Percentiles rank a stretch among this genome's conserved stretches.
Conservation (phyloP, 106 monocot species). For the Posidonia australis region DNA sequence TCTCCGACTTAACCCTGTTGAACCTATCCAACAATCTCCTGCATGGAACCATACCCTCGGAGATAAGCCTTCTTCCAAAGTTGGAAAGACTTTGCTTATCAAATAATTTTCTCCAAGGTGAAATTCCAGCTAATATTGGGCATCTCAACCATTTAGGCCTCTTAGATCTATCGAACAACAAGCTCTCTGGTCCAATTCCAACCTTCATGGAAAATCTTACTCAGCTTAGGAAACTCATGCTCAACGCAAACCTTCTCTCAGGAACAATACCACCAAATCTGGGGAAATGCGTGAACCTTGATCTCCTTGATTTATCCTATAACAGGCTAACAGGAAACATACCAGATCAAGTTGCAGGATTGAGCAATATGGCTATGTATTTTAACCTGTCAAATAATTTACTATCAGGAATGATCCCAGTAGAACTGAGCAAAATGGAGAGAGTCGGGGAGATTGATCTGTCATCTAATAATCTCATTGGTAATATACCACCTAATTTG, state of each 20-base stretch:
- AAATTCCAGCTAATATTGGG: conserved; percentile 23
- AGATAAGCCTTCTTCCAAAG: too few species aligned
- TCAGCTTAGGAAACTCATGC: conserved; percentile 15
- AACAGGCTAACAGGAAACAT: conserved; percentile 33
- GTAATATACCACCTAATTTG: conserved; percentile 26
- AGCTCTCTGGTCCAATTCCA: conserved; percentile 20
- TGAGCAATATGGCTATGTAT: conserved; percentile 25
- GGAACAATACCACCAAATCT: conserved; percentile 36
- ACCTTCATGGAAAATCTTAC: conserved; percentile 13
- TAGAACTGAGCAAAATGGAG: conserved; percentile 34
- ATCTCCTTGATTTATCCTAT: conserved; percentile 38
- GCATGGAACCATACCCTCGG: too few species aligned
- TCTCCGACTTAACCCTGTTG: conserved; percentile 27
- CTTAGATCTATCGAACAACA: conserved; percentile 38
- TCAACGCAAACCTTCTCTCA: conserved; percentile 8
- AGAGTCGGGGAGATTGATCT: conserved; percentile 38
- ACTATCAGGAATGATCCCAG: conserved; percentile 28
- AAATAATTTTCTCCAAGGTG: conserved; percentile 26
- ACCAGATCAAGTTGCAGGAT: conserved; percentile 34
- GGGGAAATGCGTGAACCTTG: conserved; percentile 19
- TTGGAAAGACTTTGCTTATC: conserved; percentile 40
- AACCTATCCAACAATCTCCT: conserved; percentile 34
- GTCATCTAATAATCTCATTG: conserved; percentile 42
- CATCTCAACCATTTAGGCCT: conserved; percentile 21
- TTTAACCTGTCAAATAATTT: conserved; percentile 48